phyloP scores from a whole-genome alignment of 2,329 filamentous ascomycete genomes.

The Leptographium procerum region DNA sequence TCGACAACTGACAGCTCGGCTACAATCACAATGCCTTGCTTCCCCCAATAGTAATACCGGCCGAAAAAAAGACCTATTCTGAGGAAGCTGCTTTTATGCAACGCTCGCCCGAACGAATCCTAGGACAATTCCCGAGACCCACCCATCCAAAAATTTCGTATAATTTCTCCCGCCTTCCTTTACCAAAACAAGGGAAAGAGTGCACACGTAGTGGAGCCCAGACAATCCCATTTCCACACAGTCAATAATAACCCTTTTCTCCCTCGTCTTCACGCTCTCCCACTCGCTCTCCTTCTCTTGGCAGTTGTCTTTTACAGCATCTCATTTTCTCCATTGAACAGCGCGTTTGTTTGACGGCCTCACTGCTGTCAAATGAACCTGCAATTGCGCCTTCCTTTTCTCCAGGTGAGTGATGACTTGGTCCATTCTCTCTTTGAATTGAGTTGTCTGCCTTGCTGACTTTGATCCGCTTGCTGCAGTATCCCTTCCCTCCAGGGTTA shows the following conservation, averaged over 20 bases:
- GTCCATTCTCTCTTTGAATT: not conserved
- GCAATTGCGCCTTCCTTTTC: conserved; percentile 56
- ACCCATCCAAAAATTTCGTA: conserved; percentile 4
- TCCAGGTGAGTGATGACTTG: conserved; percentile 44
- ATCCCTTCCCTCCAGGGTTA: conserved; percentile 48
- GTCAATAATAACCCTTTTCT: not conserved
- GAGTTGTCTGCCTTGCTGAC: not conserved
- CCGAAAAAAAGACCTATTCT: not conserved
- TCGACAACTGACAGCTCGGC: not conserved
- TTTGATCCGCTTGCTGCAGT: conserved; percentile 22
- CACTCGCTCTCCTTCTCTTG: conserved; percentile 7
- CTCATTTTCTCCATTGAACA: conserved; percentile 17
- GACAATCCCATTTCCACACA: not conserved
- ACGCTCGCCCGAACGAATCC: not conserved
- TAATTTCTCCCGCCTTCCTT: conserved; percentile 11
- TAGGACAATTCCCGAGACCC: not conserved
- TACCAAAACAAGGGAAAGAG: not conserved
- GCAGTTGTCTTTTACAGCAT: not conserved
- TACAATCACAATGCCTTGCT: not conserved
- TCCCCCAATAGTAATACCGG: not conserved
- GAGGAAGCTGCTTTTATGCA: not conserved
- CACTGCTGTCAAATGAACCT: conserved; percentile 96
- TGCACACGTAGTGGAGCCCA: not conserved
- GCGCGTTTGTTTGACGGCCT: conserved; percentile 91
- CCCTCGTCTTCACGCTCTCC: not conserved